These are phyloP conservation scores for Epichloe baconii DNA, from an alignment of 2,329 filamentous ascomycete genomes.

Conservation along the genomic window DNA sequence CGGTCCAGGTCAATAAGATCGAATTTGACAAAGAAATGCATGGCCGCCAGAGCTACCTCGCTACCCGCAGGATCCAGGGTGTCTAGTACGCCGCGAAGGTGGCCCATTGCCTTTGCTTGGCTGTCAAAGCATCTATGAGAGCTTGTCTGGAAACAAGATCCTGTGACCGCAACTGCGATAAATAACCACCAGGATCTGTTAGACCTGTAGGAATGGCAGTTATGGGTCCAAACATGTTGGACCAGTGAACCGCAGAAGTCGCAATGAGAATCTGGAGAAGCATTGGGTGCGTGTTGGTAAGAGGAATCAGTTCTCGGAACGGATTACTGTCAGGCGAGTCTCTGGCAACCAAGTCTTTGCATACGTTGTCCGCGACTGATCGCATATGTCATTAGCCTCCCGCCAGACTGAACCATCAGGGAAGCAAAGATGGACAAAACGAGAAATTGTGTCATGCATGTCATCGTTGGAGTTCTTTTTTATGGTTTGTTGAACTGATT, in stretches of 20 bases:
- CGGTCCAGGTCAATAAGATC: slow-evolving; percentile 35
- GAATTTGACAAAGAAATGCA: slow-evolving; percentile 39
- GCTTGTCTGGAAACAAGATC: slow-evolving; percentile 25
- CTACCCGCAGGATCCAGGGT: slow-evolving; percentile 26
- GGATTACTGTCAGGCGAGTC: slow-evolving; percentile 33
- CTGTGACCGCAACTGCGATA: slow-evolving; percentile 23
- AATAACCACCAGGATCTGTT: slow-evolving; percentile 23
- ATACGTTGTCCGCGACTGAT: slow-evolving; percentile 33
- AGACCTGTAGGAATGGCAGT: slow-evolving; percentile 18
- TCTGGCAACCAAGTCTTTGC: slow-evolving; percentile 39
- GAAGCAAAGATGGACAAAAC: background rate
- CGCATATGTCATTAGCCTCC: slow-evolving; percentile 12
- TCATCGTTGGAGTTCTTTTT: background rate
- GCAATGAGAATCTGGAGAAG: slow-evolving; percentile 36
- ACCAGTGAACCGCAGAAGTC: slow-evolving; percentile 36
- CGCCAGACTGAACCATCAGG: no score
- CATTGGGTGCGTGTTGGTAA: slow-evolving; percentile 31
- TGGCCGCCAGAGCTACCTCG: slow-evolving; percentile 33
- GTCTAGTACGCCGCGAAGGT: slow-evolving; percentile 27
- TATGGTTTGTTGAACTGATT: no score
- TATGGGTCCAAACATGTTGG: slow-evolving; percentile 27
- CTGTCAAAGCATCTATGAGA: slow-evolving; percentile 32
- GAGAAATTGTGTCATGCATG: background rate
- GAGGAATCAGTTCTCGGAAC: slow-evolving; percentile 34
- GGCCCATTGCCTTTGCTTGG: slow-evolving; percentile 33